Base-by-base conservation (phyloP, 352 stramenopile genomes). In the Pythium brassicae region DNA sequence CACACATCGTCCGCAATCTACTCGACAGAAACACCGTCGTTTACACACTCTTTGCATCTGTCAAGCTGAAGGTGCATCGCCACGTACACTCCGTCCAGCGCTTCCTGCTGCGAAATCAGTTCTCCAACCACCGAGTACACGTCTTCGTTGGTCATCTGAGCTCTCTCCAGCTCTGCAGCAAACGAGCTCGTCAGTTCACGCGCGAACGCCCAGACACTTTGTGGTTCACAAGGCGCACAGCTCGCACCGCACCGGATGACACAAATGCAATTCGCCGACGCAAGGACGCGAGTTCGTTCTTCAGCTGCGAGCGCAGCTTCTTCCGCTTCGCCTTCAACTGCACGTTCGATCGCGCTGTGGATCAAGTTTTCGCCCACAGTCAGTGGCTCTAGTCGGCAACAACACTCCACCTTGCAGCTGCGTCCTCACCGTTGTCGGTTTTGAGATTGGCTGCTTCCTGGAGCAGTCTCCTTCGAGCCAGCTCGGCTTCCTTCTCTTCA, bases 71-170 rank as follows among this genome's bases (percentile, higher is more conserved):
- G 17, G 11, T 2, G 2, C 6, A 53, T 19, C 8, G 5, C 6
- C 9, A 34, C 50, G 19, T 53, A 82, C 72, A 39, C 74, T 40
- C 55, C 43, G 57, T 75, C 69, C 20, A 78, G 56, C 15, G 53
- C 46, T 45, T 71, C 57, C 32, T 72, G 69, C 44, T 71, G 63
- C 3, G 25, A 22, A n/a, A 50, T 56, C 19, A 75, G 55, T 23
- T 42, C 58, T 25, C 63, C 60, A 7, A 77, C 65, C n/a, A 48
- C 52, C 26, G 72, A 82, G 26, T 74, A 54, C 2, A 54, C 49
- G 23, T 82, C 72, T 51, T 82, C 72, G 43, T 77, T 82, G n/a
- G 60, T 57, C 72, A 82, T 82, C 27, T 78, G 72, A 46, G 52
- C 50, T 53, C 60, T 65, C 58, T 82, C 72, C 10, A 82, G 57